A percentile compares a stretch with the other conserved stretches of the same genome.
Evolutionary conservation across 495 filamentous ascomycete species (phyloP).

Genomic region (Aspergillus nanangensis): DNA sequence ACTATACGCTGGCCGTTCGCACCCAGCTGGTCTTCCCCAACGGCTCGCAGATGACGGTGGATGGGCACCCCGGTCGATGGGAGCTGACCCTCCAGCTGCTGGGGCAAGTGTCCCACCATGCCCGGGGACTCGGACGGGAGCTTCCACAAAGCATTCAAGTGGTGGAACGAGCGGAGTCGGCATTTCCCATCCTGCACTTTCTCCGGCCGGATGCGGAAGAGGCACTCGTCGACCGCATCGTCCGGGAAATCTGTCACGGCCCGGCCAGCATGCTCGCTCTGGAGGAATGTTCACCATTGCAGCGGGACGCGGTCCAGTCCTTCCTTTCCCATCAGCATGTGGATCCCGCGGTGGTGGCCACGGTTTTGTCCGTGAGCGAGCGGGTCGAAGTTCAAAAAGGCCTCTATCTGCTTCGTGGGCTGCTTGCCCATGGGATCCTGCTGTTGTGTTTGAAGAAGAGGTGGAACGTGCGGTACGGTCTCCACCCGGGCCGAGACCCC

Average conservation of each 20-base stretch:
- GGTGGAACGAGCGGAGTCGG: constrained; percentile 4
- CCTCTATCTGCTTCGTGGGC: constrained; percentile 55
- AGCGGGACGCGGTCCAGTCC: constrained; percentile 3
- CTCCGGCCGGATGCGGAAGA: constrained; percentile 17
- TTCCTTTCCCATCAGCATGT: constrained; percentile 12
- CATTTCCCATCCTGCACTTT: constrained; percentile 18
- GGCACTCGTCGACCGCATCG: constrained; percentile 3
- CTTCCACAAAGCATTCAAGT: constrained; percentile 39
- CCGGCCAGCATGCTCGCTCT: constrained; percentile 16
- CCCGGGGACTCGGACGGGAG: constrained; percentile 9
- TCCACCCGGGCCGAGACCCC: constrained; percentile 43
- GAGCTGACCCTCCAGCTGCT: constrained; percentile 49
- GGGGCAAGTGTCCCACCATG: constrained; percentile 30
- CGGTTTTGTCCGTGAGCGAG: not conserved
- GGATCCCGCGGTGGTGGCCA: not conserved
- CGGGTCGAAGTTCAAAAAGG: constrained; percentile 1
- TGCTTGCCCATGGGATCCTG: constrained; percentile 55
- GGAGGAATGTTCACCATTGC: not conserved
- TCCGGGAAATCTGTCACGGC: constrained; percentile 8
- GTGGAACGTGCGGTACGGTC: constrained; percentile 66
- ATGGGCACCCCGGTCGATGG: constrained; percentile 59
- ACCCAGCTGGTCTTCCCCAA: constrained; percentile 67
- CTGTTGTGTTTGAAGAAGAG: constrained; percentile 57
- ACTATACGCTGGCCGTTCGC: constrained; percentile 55
- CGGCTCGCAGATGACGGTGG: constrained; percentile 48